Evolutionary conservation across 2,329 filamentous ascomycete genomes (phyloP), one percentile per base, ranked within the genome.

Genomic region (Trematosphaeria pertusa): DNA sequence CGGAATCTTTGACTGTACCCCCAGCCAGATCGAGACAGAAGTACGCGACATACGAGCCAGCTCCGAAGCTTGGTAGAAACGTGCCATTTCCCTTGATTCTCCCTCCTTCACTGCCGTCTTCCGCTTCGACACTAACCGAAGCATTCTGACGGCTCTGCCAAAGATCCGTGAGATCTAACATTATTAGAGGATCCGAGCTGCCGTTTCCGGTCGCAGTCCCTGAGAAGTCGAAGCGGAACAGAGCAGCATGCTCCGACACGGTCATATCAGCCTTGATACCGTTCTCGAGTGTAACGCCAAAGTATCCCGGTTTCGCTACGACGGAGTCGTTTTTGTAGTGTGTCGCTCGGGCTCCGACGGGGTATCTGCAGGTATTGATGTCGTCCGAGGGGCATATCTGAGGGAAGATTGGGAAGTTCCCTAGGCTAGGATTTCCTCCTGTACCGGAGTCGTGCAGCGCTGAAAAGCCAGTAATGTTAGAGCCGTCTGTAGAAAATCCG

Each of bases 321-420:
- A 81, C 74, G 3, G 80, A 80, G 43, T 75, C 75, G 8, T 77
- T 76, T 43, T 77, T 73, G 37, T 82, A 80, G 14, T 70, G 67
- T 0, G 78, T 75, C 20, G 77, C 75, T 48, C 85, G 75, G 14
- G 75, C 65, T 9, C 66, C 65, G 21, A 80, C 78, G 4, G 77
- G 72, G 54, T 80, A 87, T 31, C 73, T 71, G 71, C 84, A 87
- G 6, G 75, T 74, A 58, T 88, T 76, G 43, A 90, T 69, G 30
- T 85, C 79, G 50, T 87, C 81, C 11, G 74, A 78, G 0, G 80
- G 76, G 53, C 87, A 91, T 31, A 80, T 72, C 51, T 88, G 86
- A 0, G 87, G 79, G 53, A 91, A 90, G 1, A 91, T 73, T 0
- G 88, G 85, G 42, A 91, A 91, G 61, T 89, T 89, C 11, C 87